These are phyloP conservation scores for Gracilaria gracilis DNA, from an alignment of 23 red algal species.

Conservation along the genomic window DNA sequence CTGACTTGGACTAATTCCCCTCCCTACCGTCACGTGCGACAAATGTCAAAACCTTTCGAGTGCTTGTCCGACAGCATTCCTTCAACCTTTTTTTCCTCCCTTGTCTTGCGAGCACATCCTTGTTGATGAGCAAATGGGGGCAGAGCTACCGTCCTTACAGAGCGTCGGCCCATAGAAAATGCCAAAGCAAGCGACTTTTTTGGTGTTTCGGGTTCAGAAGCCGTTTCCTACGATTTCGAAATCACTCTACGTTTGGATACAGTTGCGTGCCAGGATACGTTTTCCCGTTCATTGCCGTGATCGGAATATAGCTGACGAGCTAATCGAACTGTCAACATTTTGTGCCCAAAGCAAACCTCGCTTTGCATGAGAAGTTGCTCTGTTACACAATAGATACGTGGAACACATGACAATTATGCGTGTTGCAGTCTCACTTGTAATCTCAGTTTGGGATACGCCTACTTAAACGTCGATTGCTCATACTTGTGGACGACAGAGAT, in stretches of 20 bases:
- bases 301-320: background rate
- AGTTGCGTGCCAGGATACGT: background rate
- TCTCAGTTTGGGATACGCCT: no score
- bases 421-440: no score
- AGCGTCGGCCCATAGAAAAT: background rate
- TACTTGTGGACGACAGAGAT: background rate
- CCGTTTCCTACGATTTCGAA: conserved; percentile 25
- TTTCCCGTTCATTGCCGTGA: background rate
- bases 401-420: no score
- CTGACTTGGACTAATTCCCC: conserved; percentile 26
- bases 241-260: background rate
- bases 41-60: background rate
- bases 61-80: background rate
- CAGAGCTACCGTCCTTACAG: background rate
- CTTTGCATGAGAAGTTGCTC: background rate
- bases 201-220: background rate
- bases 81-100: background rate
- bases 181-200: background rate
- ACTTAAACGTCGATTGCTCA: no score
- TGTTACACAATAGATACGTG: no score
- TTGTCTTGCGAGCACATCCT: conserved; percentile 21
- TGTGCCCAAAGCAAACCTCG: background rate
- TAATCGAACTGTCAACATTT: conserved; percentile 10
- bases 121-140: background rate
- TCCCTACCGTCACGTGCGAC: conserved; percentile 15